Evolutionary conservation across 2,329 filamentous ascomycete genomes (phyloP).

Genomic region (Ophiocordyceps polyrhachis-furcata): DNA sequence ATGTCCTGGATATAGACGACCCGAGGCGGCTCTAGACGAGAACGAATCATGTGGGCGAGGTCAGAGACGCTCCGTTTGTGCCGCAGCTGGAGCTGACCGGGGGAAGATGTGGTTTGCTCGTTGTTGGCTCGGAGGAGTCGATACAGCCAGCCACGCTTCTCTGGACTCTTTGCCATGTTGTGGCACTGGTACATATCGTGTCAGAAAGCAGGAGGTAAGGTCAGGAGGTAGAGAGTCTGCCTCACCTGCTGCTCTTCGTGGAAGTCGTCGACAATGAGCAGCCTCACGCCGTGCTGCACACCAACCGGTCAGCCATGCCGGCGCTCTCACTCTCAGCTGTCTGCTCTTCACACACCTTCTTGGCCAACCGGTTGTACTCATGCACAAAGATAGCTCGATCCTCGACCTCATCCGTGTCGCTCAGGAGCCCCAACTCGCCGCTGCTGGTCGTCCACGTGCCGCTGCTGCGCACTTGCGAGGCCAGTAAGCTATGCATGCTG

Average conservation of each 20-base stretch:
- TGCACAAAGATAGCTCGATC: constrained; percentile 29
- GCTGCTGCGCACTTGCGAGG: constrained; percentile 20
- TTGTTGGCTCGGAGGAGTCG: constrained; percentile 14
- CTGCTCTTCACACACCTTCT: constrained; percentile 23
- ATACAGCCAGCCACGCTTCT: constrained; percentile 19
- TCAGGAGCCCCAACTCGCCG: constrained; percentile 25
- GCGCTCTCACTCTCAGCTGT: not conserved
- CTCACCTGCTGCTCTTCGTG: constrained; percentile 14
- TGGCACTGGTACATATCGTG: constrained; percentile 4
- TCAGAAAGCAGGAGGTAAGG: not conserved
- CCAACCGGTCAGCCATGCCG: not conserved
- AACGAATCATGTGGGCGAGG: constrained; percentile 26
- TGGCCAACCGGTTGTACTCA: constrained; percentile 42
- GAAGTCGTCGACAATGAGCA: constrained; percentile 18
- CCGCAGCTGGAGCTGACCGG: constrained; percentile 6
- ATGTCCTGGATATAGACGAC: constrained; percentile 36
- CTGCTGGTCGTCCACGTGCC: constrained; percentile 40
- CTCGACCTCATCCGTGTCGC: constrained; percentile 29
- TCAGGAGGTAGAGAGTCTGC: not conserved
- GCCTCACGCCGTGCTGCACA: constrained; percentile 32
- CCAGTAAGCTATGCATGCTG: constrained; percentile 8
- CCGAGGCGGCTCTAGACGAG: constrained; percentile 25
- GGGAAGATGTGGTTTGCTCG: constrained; percentile 2
- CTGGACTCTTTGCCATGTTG: constrained; percentile 5
- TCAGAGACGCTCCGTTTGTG: constrained; percentile 38